Percentiles rank a stretch among this genome's conserved stretches.
Evolutionary conservation across 805 yeast genomes (phyloP).

Genomic region (Candida awuae): DNA sequence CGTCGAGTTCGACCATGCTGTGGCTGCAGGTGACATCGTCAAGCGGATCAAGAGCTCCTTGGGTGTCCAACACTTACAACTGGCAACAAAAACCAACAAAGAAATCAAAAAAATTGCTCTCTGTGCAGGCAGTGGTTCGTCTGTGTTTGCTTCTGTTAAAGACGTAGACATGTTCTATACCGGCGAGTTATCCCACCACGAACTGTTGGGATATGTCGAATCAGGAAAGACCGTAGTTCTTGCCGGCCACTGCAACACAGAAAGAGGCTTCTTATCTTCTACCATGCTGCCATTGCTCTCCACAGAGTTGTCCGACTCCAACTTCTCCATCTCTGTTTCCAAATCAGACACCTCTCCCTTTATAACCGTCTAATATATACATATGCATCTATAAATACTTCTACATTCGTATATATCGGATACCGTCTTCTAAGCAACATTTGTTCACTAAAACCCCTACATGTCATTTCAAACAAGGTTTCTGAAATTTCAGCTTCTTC

Average conservation of each 20-base stretch:
- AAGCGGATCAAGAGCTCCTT: constrained; percentile 45
- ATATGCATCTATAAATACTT: no score
- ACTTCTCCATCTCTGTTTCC: background rate
- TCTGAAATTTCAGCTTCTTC: no score
- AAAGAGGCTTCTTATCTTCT: constrained; percentile 66
- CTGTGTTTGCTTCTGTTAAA: constrained; percentile 52
- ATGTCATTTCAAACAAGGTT: no score
- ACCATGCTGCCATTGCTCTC: constrained; percentile 28
- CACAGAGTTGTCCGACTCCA: background rate
- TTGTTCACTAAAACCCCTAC: no score
- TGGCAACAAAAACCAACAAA: constrained; percentile 38
- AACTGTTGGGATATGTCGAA: constrained; percentile 65
- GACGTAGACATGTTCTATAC: constrained; percentile 80
- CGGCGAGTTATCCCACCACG: constrained; percentile 95
- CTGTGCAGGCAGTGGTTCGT: constrained; percentile 94
- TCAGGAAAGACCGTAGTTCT: constrained; percentile 62
- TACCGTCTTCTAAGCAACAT: no score
- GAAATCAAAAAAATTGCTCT: constrained; percentile 47
- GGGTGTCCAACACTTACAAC: constrained; percentile 50
- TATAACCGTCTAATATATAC: background rate
- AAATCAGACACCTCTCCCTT: background rate
- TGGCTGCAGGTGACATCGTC: constrained; percentile 39
- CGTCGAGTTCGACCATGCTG: constrained; percentile 39
- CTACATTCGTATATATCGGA: no score
- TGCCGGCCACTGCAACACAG: constrained; percentile 90